Percentiles rank a stretch among this genome's conserved stretches.
Conservation (phyloP, 257 asterid genomes). For the Asclepias syriaca region DNA sequence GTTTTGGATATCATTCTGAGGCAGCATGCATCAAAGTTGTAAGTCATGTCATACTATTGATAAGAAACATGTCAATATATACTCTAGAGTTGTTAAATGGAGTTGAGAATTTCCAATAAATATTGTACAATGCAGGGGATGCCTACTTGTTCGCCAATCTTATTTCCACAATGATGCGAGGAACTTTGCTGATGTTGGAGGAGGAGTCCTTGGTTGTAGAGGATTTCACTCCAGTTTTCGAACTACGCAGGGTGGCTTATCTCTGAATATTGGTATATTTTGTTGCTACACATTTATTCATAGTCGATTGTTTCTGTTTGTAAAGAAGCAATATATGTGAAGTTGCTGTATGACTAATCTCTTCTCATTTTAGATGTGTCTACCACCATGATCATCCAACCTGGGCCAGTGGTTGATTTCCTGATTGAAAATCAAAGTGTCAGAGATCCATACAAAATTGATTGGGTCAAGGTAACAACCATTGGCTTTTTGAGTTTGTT, state of each 20-base stretch:
- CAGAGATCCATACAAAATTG: conserved; percentile 65
- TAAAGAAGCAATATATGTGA: background rate
- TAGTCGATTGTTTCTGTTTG: background rate
- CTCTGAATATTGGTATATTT: conserved; percentile 70
- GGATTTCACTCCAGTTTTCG: conserved; percentile 93
- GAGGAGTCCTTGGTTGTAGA: conserved; percentile 85
- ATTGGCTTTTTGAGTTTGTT: background rate
- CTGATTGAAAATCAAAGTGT: conserved; percentile 70
- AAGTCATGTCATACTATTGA: conserved; percentile 25
- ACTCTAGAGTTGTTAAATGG: background rate
- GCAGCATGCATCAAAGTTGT: conserved; percentile 98
- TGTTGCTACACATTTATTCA: background rate
- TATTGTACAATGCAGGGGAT: conserved; percentile 6
- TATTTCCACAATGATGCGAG: conserved; percentile 6
- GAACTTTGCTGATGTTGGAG: conserved; percentile 70
- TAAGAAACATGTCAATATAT: background rate
- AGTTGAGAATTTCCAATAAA: background rate
- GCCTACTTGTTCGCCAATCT: conserved; percentile 9
- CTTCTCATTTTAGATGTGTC: conserved; percentile 59
- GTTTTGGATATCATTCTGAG: conserved; percentile 86
- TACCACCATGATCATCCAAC: conserved; percentile 81
- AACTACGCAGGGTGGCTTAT: conserved; percentile 76
- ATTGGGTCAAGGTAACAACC: conserved; percentile 70
- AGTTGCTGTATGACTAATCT: background rate
- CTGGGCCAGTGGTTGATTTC: conserved; percentile 74